Evolutionary conservation across 805 yeast species (phyloP).

Genomic region (Barnettozyma vustinii): DNA sequence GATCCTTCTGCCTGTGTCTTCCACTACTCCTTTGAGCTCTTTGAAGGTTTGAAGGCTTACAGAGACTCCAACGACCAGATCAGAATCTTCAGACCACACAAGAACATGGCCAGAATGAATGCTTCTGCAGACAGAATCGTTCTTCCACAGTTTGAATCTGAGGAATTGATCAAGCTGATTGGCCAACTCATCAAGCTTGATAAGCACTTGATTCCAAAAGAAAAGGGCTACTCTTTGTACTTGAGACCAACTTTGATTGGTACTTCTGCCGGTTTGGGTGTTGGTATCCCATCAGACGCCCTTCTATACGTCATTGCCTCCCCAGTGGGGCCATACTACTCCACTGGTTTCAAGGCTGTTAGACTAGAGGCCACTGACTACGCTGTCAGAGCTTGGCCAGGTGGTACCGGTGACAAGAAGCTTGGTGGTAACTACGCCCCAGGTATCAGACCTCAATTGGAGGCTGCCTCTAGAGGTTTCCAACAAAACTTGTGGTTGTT

Average conservation of each 20-base stretch:
- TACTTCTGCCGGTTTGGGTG: constrained; percentile 85
- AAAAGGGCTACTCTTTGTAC: constrained; percentile 86
- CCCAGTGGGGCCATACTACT: constrained; percentile 95
- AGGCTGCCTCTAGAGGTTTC: constrained; percentile 88
- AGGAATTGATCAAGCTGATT: constrained; percentile 68
- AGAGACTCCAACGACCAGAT: constrained; percentile 54
- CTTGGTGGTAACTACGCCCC: constrained; percentile 98
- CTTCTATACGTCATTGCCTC: constrained; percentile 82
- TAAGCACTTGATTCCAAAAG: constrained; percentile 72
- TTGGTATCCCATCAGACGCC: constrained; percentile 75
- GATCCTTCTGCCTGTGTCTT: constrained; percentile 90
- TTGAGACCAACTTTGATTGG: constrained; percentile 95
- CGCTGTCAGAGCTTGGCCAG: constrained; percentile 99
- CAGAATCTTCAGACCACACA: constrained; percentile 86
- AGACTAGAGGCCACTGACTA: constrained; percentile 90
- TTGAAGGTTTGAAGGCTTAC: constrained; percentile 96
- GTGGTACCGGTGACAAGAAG: constrained; percentile 94
- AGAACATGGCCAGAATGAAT: constrained; percentile 90
- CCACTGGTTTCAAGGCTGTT: constrained; percentile 95
- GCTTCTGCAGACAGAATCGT: constrained; percentile 83
- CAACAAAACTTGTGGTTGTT: constrained; percentile 96
- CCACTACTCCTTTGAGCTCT: constrained; percentile 92
- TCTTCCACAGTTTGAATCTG: constrained; percentile 79
- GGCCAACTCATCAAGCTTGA: constrained; percentile 74
- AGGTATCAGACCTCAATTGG: constrained; percentile 81